phyloP scores from a whole-genome alignment of 441 rosid genomes.

The Pelargonium fulgidum region DNA sequence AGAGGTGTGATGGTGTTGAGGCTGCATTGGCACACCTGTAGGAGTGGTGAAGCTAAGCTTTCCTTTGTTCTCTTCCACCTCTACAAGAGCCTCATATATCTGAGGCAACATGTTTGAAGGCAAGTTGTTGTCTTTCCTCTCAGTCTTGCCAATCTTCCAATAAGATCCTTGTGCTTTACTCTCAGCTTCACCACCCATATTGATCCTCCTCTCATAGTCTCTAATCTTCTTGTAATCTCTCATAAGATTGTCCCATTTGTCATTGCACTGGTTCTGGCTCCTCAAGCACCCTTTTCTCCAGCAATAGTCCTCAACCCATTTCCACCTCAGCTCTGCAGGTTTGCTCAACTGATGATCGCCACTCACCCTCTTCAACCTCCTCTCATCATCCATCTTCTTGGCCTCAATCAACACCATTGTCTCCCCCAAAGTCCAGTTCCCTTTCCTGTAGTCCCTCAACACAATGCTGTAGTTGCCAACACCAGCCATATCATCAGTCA shows the following conservation, averaged over 20 bases:
- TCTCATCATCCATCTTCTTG: conserved; percentile 78
- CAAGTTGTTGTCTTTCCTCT: conserved; percentile 66
- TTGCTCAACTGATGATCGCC: conserved; percentile 37
- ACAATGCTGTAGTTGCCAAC: conserved; percentile 32
- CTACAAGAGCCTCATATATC: conserved; percentile 59
- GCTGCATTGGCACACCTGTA: conserved; percentile 22
- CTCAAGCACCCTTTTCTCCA: conserved; percentile 68
- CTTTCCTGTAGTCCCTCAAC: conserved; percentile 78
- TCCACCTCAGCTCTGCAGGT: conserved; percentile 81
- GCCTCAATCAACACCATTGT: conserved; percentile 83
- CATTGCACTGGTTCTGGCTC: conserved; percentile 94
- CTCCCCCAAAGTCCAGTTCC: conserved; percentile 73
- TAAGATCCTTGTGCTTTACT: conserved; percentile 31
- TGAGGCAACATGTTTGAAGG: conserved; percentile 69
- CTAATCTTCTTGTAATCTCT: conserved; percentile 89
- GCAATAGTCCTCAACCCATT: conserved; percentile 90
- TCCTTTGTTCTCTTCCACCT: conserved; percentile 59
- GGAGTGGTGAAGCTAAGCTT: not conserved
- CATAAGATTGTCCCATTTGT: conserved; percentile 96
- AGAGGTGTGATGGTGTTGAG: conserved; percentile 33
- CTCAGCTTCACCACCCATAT: too few relatives aligned
- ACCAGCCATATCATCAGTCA: conserved; percentile 46
- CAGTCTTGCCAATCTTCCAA: conserved; percentile 80
- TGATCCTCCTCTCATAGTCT: conserved; percentile 46
- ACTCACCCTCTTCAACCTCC: conserved; percentile 54